Base-by-base conservation (phyloP, 2,329 filamentous ascomycete species). In the Cladosporium sp. region DNA sequence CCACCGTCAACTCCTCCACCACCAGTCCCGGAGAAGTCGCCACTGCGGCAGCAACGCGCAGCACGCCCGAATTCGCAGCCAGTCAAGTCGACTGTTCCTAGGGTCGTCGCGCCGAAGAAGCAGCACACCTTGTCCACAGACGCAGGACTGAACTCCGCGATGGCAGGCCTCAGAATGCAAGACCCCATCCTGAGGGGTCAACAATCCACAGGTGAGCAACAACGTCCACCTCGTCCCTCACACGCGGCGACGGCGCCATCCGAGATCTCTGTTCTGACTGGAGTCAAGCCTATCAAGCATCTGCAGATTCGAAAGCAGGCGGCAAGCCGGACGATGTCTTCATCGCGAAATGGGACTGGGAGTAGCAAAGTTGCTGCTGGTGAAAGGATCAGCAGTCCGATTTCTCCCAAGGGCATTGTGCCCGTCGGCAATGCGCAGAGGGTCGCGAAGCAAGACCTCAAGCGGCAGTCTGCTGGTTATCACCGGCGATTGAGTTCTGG, bases 1-100 rank as follows among this genome's bases (percentile, higher is more conserved):
- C 47, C 47, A 30, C 47, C 47, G 18, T 36, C 13, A 29, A 35
- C 43, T 25, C 41, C 43, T 13, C 58, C 54, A 25, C 59, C 58
- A 15, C 51, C 55, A 4, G 38, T 57, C 2, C 57, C 55, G 4
- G 48, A 55, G 4, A 56, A 53, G 15, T 55, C 55, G 38, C 52
- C 55, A 19, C 6, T 49, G 20, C 38, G 47, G 3, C 38, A 36
- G 20, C 45, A 39, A n/a, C 36, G 38, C 1, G 5, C 36, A 20
- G n/a, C 13, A 12, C 30, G 47, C 7, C 47, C 47, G 6, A 43
- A 29, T 8, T 42, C 38, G 20, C 33, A 49, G 7, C 47, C 47
- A 42, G 39, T 38, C 4, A 29, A 15, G 15, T 30, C 47, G 30
- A 42, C 47, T 2, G 30, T 27, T 1, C 15, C 32, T 0, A 38